Percentiles rank a stretch among this genome's conserved stretches.
These are phyloP conservation scores for Cucurbita ficifolia DNA, from an alignment of 306 rosid species.

Conservation along the genomic window DNA sequence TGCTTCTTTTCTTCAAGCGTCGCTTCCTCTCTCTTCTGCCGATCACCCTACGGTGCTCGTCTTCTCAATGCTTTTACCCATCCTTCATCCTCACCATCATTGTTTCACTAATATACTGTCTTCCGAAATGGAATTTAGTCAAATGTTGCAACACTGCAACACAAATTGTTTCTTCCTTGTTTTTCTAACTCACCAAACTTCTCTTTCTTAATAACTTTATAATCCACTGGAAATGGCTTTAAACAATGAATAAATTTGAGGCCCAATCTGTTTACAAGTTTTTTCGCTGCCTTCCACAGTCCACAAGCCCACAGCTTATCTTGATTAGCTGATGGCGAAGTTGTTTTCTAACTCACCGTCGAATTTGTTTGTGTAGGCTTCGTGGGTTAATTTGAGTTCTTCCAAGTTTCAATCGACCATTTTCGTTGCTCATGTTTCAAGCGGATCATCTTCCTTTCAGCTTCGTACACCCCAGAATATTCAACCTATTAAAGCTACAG, in stretches of 20 bases:
- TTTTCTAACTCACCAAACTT: not conserved
- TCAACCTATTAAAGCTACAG: conserved; percentile 70
- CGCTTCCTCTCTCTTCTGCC: conserved; percentile 18
- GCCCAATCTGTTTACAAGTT: not conserved
- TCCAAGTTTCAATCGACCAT: conserved; percentile 27
- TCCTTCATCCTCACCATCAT: not conserved
- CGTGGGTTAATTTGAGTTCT: conserved; percentile 27
- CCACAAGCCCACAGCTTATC: not conserved
- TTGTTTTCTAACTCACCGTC: not conserved
- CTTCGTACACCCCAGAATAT: conserved; percentile 34
- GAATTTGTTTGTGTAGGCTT: conserved; percentile 19
- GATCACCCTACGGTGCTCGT: conserved; percentile 33
- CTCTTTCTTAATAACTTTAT: not conserved
- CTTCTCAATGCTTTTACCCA: not conserved
- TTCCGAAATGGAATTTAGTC: not conserved
- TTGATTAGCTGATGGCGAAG: not conserved
- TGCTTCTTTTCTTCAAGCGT: conserved; percentile 22
- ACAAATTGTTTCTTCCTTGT: not conserved
- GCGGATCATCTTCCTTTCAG: conserved; percentile 44
- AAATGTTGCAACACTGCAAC: not conserved
- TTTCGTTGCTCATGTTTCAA: conserved; percentile 40
- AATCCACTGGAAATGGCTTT: not conserved
- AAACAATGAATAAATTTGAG: not conserved
- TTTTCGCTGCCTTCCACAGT: not conserved
- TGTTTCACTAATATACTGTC: not conserved